Conservation (phyloP, 768 basidiomycete species). For the Cyclocybe aegerita region DNA sequence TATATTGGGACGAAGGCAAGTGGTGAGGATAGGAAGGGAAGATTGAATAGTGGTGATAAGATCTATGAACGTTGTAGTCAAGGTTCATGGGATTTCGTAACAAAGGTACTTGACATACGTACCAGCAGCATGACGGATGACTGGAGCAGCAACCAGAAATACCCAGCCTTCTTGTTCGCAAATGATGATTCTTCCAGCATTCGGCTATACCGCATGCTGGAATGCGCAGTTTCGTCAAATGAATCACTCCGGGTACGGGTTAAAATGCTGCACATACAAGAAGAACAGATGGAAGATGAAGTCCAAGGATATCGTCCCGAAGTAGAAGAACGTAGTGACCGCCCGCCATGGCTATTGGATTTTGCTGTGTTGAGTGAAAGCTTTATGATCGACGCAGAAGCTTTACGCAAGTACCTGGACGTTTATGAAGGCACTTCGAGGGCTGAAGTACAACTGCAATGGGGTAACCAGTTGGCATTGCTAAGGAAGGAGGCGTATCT, state of each 20-base stretch:
- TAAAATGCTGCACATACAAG: conserved; percentile 63
- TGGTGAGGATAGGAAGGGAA: conserved; percentile 91
- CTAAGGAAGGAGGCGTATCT: conserved; percentile 36
- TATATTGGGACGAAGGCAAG: conserved; percentile 96
- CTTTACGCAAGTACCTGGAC: conserved; percentile 52
- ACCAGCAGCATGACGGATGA: conserved; percentile 88
- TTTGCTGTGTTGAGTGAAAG: not conserved
- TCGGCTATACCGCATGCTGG: conserved; percentile 93
- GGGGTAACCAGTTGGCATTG: conserved; percentile 93
- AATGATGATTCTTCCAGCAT: conserved; percentile 98
- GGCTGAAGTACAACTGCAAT: conserved; percentile 90
- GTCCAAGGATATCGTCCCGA: conserved; percentile 90
- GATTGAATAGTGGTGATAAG: conserved; percentile 84
- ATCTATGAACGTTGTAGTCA: conserved; percentile 35
- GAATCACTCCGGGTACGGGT: not conserved
- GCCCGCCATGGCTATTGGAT: conserved; percentile 76
- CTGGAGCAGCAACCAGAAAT: conserved; percentile 89
- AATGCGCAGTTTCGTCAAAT: not conserved
- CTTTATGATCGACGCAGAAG: conserved; percentile 12
- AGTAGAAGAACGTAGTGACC: conserved; percentile 93
- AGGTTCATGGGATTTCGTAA: too few species aligned
- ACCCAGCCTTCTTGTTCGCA: conserved; percentile 87
- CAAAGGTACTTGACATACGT: conserved; percentile 21
- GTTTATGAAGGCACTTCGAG: conserved; percentile 80
- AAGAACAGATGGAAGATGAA: conserved; percentile 98